A percentile compares a stretch with the other conserved stretches of the same genome.
These are phyloP conservation scores for Incumbomyces lentus DNA, from an alignment of 2,329 filamentous ascomycete genomes.

Conservation along the genomic window DNA sequence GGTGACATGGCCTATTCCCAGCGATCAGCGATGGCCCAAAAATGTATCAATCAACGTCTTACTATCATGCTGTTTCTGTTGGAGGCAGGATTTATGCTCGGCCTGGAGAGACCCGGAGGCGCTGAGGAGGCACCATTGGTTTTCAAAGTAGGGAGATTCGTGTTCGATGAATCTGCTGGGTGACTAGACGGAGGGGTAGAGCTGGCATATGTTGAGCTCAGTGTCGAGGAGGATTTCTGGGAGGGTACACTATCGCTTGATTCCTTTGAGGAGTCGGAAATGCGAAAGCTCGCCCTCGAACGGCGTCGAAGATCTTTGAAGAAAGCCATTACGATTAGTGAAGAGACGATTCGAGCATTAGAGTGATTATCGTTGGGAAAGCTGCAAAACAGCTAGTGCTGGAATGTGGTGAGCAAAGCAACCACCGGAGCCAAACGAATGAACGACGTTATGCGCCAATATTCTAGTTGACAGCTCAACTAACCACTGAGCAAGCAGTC, in stretches of 20 bases:
- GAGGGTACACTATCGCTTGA: constrained; percentile 51
- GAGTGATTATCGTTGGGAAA: background rate
- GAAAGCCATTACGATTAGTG: constrained; percentile 43
- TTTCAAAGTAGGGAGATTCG: constrained; percentile 43
- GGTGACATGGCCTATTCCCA: constrained; percentile 23
- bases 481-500: too few relatives aligned
- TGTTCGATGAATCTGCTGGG: constrained; percentile 54
- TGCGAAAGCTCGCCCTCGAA: constrained; percentile 64
- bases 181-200: constrained; percentile 65
- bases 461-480: too few relatives aligned
- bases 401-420: too few relatives aligned
- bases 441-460: too few relatives aligned
- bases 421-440: too few relatives aligned
- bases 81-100: constrained; percentile 31
- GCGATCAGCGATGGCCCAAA: background rate
- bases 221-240: constrained; percentile 52
- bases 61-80: constrained; percentile 36
- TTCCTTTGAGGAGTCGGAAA: constrained; percentile 53
- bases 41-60: constrained; percentile 14
- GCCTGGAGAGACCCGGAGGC: constrained; percentile 38
- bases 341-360: background rate
- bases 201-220: constrained; percentile 53
- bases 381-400: background rate
- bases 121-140: constrained; percentile 39
- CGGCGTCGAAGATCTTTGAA: constrained; percentile 67